Percentiles rank a stretch among this genome's conserved stretches.
These are phyloP conservation scores for Fusarium citri DNA, from an alignment of 2,329 filamentous ascomycete genomes.

Conservation along the genomic window DNA sequence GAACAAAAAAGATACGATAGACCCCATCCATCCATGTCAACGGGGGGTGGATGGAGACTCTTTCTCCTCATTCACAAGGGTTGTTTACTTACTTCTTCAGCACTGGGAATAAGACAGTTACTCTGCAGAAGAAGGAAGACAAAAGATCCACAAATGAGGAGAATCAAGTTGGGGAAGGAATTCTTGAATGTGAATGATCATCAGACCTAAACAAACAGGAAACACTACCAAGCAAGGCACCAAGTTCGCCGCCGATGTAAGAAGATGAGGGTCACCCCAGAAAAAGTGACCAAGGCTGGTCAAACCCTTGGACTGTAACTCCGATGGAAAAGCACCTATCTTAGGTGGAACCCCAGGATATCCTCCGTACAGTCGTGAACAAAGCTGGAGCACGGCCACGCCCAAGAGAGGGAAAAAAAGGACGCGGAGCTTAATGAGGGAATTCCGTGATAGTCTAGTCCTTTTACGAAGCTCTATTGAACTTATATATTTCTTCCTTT, in stretches of 20 bases:
- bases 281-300: constrained; percentile 26
- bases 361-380: neutral
- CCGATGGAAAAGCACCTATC: constrained; percentile 13
- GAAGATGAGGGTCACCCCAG: constrained; percentile 29
- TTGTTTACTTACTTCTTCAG: too few relatives aligned
- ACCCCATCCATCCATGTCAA: constrained; percentile 6
- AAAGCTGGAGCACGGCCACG: constrained; percentile 8
- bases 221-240: constrained; percentile 14
- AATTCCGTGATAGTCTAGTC: constrained; percentile 33
- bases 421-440: constrained; percentile 37
- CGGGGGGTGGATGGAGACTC: neutral
- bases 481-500: constrained; percentile 36
- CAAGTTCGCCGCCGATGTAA: constrained; percentile 30
- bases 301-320: constrained; percentile 12
- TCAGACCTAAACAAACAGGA: neutral
- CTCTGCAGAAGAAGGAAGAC: too few relatives aligned
- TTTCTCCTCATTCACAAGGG: neutral
- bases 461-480: constrained; percentile 12
- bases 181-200: constrained; percentile 2
- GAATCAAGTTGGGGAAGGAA: constrained; percentile 9
- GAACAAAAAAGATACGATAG: neutral
- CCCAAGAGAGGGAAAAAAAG: neutral
- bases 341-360: constrained; percentile 28
- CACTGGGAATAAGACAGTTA: too few relatives aligned
- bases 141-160: constrained; percentile 36